Conservation (phyloP, 768 basidiomycete species). For the Ramaria sp. region DNA sequence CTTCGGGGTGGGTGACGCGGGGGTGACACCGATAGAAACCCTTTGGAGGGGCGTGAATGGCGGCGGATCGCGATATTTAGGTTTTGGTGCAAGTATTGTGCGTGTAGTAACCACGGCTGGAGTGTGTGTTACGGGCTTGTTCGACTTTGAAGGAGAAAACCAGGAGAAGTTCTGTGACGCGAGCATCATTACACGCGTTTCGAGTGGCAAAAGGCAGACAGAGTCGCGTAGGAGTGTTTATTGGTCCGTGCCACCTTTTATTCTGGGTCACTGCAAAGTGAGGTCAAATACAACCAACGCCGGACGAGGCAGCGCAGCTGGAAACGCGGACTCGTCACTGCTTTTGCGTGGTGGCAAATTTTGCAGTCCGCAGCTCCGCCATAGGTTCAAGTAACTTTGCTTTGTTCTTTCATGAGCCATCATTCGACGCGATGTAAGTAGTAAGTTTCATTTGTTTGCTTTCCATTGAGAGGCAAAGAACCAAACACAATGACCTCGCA, state of each 20-base stretch:
- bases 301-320: background rate
- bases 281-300: background rate
- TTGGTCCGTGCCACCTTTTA: background rate
- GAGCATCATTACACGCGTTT: constrained; percentile 1
- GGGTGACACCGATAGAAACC: background rate
- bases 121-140: background rate
- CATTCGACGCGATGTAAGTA: too few species aligned
- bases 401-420: too few species aligned
- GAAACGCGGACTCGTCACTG: background rate
- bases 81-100: background rate
- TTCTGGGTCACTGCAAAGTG: background rate
- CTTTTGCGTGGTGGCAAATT: background rate
- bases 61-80: background rate
- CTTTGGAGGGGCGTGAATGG: background rate
- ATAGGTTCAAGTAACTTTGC: too few species aligned
- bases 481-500: too few species aligned
- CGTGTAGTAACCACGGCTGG: background rate
- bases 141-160: constrained; percentile 2
- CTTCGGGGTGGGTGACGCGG: background rate
- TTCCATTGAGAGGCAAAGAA: too few species aligned
- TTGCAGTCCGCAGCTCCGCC: too few species aligned
- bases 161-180: constrained; percentile 5
- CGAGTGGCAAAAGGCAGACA: background rate
- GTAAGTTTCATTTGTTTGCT: too few species aligned
- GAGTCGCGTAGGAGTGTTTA: background rate